Conservation (phyloP, 2,329 filamentous ascomycete genomes). For the Colletotrichum liriopes region DNA sequence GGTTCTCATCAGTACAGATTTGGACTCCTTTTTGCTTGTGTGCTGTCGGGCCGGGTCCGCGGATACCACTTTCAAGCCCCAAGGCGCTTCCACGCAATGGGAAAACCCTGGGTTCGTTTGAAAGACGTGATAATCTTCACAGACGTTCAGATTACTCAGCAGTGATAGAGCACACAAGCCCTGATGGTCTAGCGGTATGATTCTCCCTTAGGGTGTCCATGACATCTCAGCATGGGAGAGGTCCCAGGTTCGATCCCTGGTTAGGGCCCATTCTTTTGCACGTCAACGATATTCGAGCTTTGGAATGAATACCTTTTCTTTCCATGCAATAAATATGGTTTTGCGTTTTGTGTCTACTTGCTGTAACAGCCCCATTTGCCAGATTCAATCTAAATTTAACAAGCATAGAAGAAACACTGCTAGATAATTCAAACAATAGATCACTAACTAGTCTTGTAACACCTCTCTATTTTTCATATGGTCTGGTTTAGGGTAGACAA, state of each 20-base stretch:
- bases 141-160: no score
- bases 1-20: background rate
- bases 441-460: no score
- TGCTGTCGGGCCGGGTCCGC: background rate
- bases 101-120: background rate
- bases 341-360: background rate
- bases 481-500: background rate
- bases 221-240: background rate
- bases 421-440: no score
- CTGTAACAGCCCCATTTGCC: no score
- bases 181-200: slow-evolving; percentile 33
- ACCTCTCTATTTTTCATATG: no score
- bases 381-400: no score
- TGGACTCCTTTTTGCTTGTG: background rate
- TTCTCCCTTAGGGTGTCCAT: slow-evolving; percentile 8
- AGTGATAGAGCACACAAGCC: background rate
- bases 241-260: slow-evolving; percentile 28
- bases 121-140: no score
- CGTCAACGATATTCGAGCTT: no score
- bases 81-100: background rate
- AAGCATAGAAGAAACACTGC: no score
- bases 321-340: no score
- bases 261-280: slow-evolving; percentile 8
- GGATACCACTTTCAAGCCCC: background rate
- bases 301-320: no score